Conservation (phyloP, 202 grass and related monocot species). For the Thinopyrum obtusiflorum region DNA sequence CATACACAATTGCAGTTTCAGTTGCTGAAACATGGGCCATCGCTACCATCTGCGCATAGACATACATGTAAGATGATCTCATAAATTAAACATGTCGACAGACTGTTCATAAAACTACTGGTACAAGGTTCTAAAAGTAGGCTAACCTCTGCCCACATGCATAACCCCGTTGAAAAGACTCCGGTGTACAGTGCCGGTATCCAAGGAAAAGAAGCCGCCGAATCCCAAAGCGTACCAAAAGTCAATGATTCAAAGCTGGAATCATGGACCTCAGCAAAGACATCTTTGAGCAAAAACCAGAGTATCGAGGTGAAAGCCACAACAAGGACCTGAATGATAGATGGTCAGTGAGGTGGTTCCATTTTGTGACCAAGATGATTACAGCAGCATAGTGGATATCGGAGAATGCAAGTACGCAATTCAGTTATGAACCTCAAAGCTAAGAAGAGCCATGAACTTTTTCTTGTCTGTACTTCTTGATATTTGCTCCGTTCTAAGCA, state of each 20-base stretch:
- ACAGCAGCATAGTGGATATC: neutral
- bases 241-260: constrained; percentile 48
- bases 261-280: constrained; percentile 36
- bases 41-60: constrained; percentile 62
- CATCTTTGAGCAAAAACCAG: constrained; percentile 78
- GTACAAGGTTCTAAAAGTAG: constrained; percentile 6
- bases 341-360: constrained; percentile 24
- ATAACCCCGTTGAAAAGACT: constrained; percentile 77
- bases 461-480: constrained; percentile 79
- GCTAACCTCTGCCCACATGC: constrained; percentile 89
- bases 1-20: constrained; percentile 75
- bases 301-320: constrained; percentile 73
- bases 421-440: constrained; percentile 62
- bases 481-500: constrained; percentile 87
- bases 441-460: constrained; percentile 72
- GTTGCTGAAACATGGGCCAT: constrained; percentile 83
- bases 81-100: neutral
- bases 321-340: constrained; percentile 61
- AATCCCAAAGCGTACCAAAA: constrained; percentile 63
- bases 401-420: neutral
- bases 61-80: neutral
- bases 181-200: constrained; percentile 89
- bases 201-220: constrained; percentile 77
- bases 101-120: neutral
- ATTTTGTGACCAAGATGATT: constrained; percentile 6